A percentile compares a stretch with the other conserved stretches of the same genome.
These are phyloP conservation scores for Millerago galiae DNA, from an alignment of 805 yeast genomes.

Conservation along the genomic window DNA sequence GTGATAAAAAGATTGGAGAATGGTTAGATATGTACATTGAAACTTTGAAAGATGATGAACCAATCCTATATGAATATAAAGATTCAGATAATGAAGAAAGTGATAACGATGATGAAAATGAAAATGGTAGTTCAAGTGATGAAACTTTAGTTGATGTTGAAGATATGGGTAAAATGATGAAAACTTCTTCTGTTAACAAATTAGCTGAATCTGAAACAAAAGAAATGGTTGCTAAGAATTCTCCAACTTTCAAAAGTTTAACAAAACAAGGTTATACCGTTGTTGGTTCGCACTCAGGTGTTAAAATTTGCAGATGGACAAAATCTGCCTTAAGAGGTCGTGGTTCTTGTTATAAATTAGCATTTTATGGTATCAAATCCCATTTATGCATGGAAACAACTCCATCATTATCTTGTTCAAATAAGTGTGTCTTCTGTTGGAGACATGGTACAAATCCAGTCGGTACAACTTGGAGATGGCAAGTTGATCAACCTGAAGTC, in stretches of 20 bases:
- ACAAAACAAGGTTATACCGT: constrained; percentile 92
- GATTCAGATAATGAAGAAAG: constrained; percentile 49
- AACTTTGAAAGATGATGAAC: constrained; percentile 65
- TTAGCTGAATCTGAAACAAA: constrained; percentile 33
- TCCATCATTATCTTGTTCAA: constrained; percentile 88
- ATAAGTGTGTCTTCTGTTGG: constrained; percentile 96
- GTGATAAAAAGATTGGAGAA: constrained; percentile 50
- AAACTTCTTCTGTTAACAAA: constrained; percentile 6
- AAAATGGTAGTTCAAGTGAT: constrained; percentile 28
- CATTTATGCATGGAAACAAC: constrained; percentile 96
- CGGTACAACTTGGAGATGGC: constrained; percentile 96
- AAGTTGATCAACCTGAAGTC: constrained; percentile 81
- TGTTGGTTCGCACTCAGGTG: constrained; percentile 93
- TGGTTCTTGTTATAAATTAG: constrained; percentile 90
- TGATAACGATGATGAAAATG: constrained; percentile 29
- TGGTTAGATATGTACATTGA: constrained; percentile 61
- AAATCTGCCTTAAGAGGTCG: constrained; percentile 90
- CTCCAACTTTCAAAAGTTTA: constrained; percentile 81
- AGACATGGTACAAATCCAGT: constrained; percentile 97
- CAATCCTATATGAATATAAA: constrained; percentile 52
- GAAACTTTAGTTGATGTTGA: constrained; percentile 70
- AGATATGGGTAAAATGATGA: constrained; percentile 61
- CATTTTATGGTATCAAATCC: constrained; percentile 84
- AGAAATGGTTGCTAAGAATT: constrained; percentile 83
- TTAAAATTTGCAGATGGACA: constrained; percentile 93